Evolutionary conservation across 2,329 filamentous ascomycete species (phyloP), one percentile per base, ranked within the genome.

Genomic region (Aspergillus aculeatinus): DNA sequence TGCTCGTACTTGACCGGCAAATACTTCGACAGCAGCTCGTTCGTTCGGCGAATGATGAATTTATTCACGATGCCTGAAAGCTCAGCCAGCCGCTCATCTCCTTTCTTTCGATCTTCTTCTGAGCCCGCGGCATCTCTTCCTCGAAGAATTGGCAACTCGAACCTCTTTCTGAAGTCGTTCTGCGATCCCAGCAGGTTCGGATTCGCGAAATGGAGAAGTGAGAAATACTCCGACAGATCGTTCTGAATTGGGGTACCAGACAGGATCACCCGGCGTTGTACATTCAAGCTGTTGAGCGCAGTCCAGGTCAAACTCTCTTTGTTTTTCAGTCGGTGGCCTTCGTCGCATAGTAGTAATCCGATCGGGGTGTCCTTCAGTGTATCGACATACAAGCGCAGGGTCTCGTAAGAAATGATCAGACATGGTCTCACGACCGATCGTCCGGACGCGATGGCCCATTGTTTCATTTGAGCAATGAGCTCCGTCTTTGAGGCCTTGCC

Each of bases 241-340:
- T 99, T 99, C 71, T 99, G 95, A 60, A 99, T 99, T 0, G 95
- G 95, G 1, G 95, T 99, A 61, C 95, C 95, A 0, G 95, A 98
- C 16, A 99, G 82, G 67, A 99, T 99, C 49, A 99, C 94, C 27
- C 95, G 87, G 60, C 93, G 87, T 48, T 89, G 89, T 29, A 99
- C 95, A 69, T 97, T 96, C 16, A 99, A 82, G 62, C 86, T 89
- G 70, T 96, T 97, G 53, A 99, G 81, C 0, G 95, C 93, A 27
- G 85, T 93, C 73, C 97, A 99, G 0, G 95, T 98, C 76, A 96
- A 91, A 69, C 91, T 96, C 73, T 99, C 95, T 60, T 91, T 92
- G 68, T 99, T 99, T 76, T 99, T 99, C 64, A 99, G 77, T 19
- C 96, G 89, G 79, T 99, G 95, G 0, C 95, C 95, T 79, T 99